Conservation (phyloP, 352 stramenopile genomes). For the Globisporangium takayamanum region DNA sequence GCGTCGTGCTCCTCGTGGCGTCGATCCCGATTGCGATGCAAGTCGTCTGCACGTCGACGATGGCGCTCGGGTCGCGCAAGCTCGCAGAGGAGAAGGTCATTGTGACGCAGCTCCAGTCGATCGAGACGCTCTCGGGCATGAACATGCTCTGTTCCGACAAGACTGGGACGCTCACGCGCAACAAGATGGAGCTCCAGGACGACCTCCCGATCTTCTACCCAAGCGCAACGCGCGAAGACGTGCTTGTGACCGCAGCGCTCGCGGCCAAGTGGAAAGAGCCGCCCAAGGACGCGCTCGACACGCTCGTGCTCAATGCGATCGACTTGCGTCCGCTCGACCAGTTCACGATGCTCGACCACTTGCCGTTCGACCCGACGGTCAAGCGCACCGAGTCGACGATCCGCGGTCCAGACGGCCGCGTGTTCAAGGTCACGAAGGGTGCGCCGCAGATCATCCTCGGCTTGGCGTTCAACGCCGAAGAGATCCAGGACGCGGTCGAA, state of each 20-base stretch:
- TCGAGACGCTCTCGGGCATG: constrained; percentile 92
- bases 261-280: constrained; percentile 93
- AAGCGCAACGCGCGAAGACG: constrained; percentile 74
- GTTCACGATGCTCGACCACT: constrained; percentile 79
- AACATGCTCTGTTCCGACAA: constrained; percentile 95
- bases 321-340: constrained; percentile 77
- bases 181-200: constrained; percentile 93
- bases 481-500: constrained; percentile 83
- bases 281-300: constrained; percentile 92
- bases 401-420: constrained; percentile 55
- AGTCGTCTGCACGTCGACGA: constrained; percentile 89
- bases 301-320: constrained; percentile 85
- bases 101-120: constrained; percentile 86
- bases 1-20: constrained; percentile 88
- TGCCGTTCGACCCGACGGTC: constrained; percentile 74
- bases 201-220: constrained; percentile 86
- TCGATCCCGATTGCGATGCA: constrained; percentile 93
- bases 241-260: constrained; percentile 89
- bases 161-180: constrained; percentile 93
- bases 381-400: constrained; percentile 94
- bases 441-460: constrained; percentile 91
- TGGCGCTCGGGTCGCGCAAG: constrained; percentile 88
- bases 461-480: constrained; percentile 63
- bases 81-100: constrained; percentile 91
- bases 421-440: constrained; percentile 94